Percentiles rank a stretch among this genome's conserved stretches.
These are phyloP conservation scores for Climacium dendroides DNA, from an alignment of 225 moss, liverwort and hornwort species.

Conservation along the genomic window DNA sequence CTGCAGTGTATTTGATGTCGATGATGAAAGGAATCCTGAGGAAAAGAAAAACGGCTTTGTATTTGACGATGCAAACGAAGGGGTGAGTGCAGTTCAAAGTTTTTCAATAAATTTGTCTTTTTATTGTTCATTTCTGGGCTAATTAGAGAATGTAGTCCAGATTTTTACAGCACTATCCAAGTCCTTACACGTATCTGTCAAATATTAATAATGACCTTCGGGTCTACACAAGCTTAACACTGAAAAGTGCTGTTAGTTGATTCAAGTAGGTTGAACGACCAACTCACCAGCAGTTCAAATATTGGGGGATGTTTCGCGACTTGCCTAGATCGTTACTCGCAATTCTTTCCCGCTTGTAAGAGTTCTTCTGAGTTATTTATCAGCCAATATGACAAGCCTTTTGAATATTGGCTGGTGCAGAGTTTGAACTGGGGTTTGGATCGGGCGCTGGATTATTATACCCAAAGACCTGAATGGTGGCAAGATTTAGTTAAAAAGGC, in stretches of 20 bases:
- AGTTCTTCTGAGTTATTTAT: background rate
- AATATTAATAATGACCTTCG: background rate
- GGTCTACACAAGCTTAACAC: background rate
- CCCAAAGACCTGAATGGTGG: constrained; percentile 65
- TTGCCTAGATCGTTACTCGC: background rate
- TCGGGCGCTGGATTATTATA: constrained; percentile 60
- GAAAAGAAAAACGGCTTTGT: constrained; percentile 82
- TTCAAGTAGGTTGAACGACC: background rate
- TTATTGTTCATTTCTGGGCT: background rate
- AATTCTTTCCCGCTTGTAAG: background rate
- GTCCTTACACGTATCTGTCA: background rate
- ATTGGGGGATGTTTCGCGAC: background rate
- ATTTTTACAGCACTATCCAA: background rate
- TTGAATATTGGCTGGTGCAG: constrained; percentile 21
- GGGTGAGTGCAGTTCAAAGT: constrained; percentile 31
- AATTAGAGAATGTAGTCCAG: background rate
- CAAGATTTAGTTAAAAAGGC: constrained; percentile 56
- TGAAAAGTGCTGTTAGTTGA: background rate
- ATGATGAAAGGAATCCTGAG: constrained; percentile 52
- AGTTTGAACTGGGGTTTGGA: constrained; percentile 89
- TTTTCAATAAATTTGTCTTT: background rate
- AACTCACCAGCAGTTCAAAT: background rate
- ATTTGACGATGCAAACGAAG: constrained; percentile 77
- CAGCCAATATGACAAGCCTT: background rate
- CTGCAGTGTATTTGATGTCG: constrained; percentile 88